phyloP scores from a whole-genome alignment of 306 rosid genomes.

The Trichosanthes truncata region DNA sequence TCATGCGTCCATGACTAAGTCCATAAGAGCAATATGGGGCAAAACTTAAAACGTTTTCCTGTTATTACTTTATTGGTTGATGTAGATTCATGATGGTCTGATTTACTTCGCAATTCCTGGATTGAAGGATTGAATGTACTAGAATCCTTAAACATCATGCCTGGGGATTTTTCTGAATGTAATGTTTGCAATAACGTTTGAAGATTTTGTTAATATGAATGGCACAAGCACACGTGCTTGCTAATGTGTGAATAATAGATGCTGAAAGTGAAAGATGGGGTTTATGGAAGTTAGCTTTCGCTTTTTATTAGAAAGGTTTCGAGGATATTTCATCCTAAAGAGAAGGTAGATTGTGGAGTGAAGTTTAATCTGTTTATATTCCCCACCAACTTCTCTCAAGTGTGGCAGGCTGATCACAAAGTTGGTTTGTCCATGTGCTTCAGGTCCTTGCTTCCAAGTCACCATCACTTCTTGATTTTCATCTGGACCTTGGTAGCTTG shows the following conservation, averaged over 20 bases:
- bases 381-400: not conserved
- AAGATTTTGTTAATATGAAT: too few species aligned
- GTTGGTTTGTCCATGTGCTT: slow-evolving; percentile 20
- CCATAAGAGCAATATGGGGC: not conserved
- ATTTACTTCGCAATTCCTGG: not conserved
- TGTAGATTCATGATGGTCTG: not conserved
- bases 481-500: slow-evolving; percentile 66
- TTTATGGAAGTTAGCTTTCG: not conserved
- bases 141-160: not conserved
- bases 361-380: not conserved
- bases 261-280: not conserved
- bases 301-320: not conserved
- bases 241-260: too few species aligned
- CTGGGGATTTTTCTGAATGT: too few species aligned
- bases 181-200: too few species aligned
- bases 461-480: slow-evolving; percentile 79
- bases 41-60: not conserved
- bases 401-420: slow-evolving; percentile 12
- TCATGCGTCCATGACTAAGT: not conserved
- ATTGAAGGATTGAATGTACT: not conserved
- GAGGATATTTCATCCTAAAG: not conserved
- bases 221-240: too few species aligned
- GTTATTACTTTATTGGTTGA: not conserved
- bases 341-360: not conserved
- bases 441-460: slow-evolving; percentile 81